Evolutionary conservation across 2,329 filamentous ascomycete species (phyloP).

Genomic region (Microcera coccophila): DNA sequence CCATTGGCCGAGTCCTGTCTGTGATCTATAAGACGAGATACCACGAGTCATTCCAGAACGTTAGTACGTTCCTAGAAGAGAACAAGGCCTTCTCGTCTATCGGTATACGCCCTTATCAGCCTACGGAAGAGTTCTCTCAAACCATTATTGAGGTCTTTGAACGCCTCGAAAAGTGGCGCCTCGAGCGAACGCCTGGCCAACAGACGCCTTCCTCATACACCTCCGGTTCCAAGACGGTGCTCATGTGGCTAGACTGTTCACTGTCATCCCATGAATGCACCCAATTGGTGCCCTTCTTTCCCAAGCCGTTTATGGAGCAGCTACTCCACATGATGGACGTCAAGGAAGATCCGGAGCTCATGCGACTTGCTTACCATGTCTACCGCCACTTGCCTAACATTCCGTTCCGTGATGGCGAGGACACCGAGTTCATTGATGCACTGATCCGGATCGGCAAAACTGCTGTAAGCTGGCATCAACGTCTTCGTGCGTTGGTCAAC

Average conservation of each 20-base stretch:
- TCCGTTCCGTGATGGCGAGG: slow-evolving; percentile 82
- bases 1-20: slow-evolving; percentile 84
- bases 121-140: slow-evolving; percentile 66
- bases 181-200: slow-evolving; percentile 78
- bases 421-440: slow-evolving; percentile 76
- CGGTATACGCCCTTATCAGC: slow-evolving; percentile 78
- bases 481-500: slow-evolving; percentile 89
- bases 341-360: slow-evolving; percentile 94
- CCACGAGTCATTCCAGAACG: slow-evolving; percentile 86
- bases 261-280: slow-evolving; percentile 91
- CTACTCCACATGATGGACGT: slow-evolving; percentile 99
- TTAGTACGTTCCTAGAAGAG: slow-evolving; percentile 67
- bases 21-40: slow-evolving; percentile 88
- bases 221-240: slow-evolving; percentile 89
- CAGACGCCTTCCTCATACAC: slow-evolving; percentile 94
- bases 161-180: slow-evolving; percentile 81
- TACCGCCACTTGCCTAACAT: slow-evolving; percentile 96
- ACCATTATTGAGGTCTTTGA: slow-evolving; percentile 73
- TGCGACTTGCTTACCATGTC: slow-evolving; percentile 91
- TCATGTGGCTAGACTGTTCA: slow-evolving; percentile 91
- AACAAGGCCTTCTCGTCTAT: slow-evolving; percentile 80
- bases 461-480: slow-evolving; percentile 89
- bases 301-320: slow-evolving; percentile 82
- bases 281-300: slow-evolving; percentile 86
- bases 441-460: slow-evolving; percentile 84